phyloP scores from a whole-genome alignment of 2,329 filamentous ascomycete genomes.

The Nannizziopsis barbatae region DNA sequence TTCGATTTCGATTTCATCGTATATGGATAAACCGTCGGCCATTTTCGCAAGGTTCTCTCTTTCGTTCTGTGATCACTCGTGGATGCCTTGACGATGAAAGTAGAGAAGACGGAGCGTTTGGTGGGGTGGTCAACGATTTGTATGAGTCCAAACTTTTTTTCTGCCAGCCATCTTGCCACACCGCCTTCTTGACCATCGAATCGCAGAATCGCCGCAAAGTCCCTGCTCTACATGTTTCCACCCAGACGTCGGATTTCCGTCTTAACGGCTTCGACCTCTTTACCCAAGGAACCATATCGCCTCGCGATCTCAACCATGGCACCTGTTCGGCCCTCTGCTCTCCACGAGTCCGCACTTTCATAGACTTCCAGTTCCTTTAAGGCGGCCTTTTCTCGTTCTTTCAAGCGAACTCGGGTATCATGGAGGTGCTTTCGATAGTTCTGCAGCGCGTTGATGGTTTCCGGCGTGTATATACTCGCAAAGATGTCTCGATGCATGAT shows the following conservation, averaged over 20 bases:
- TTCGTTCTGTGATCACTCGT: slow-evolving; percentile 16
- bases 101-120: not conserved
- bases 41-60: slow-evolving; percentile 32
- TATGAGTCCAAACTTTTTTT: not conserved
- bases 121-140: not conserved
- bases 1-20: slow-evolving; percentile 97
- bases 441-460: slow-evolving; percentile 25
- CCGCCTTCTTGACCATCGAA: not conserved
- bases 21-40: slow-evolving; percentile 62
- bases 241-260: slow-evolving; percentile 27
- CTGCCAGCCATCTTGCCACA: not conserved
- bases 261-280: slow-evolving; percentile 29
- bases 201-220: no score
- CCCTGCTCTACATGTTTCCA: slow-evolving; percentile 7
- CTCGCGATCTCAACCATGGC: slow-evolving; percentile 30
- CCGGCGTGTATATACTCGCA: slow-evolving; percentile 30
- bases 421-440: slow-evolving; percentile 27
- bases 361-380: slow-evolving; percentile 28
- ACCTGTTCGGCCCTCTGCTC: slow-evolving; percentile 7
- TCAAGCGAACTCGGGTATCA: slow-evolving; percentile 22
- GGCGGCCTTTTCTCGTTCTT: slow-evolving; percentile 23
- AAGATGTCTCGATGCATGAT: slow-evolving; percentile 30
- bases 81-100: not conserved
- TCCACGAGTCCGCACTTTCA: slow-evolving; percentile 20
- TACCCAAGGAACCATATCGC: slow-evolving; percentile 29